Evolutionary conservation across 192 early-diverging fungal genomes (phyloP).

Genomic region (Linnemannia zychae): DNA sequence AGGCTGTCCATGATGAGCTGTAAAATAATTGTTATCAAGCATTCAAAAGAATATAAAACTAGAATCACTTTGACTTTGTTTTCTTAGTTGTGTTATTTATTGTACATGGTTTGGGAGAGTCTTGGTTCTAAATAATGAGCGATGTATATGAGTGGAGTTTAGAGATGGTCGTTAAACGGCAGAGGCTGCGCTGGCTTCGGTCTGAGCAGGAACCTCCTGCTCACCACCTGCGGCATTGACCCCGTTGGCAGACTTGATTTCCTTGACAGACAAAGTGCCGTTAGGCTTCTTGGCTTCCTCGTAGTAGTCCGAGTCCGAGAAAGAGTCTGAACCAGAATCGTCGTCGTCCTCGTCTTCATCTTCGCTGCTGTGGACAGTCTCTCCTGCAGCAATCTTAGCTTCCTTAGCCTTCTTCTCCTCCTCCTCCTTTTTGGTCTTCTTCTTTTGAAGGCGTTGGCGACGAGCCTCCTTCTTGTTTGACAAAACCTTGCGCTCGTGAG

Average conservation of each 20-base stretch:
- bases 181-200: slow-evolving; percentile 16
- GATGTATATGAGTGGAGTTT: neutral
- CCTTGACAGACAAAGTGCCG: neutral
- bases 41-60: slow-evolving; percentile 8
- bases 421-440: slow-evolving; percentile 47
- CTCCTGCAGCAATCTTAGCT: slow-evolving; percentile 25
- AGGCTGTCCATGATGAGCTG: slow-evolving; percentile 56
- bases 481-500: slow-evolving; percentile 27
- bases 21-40: slow-evolving; percentile 18
- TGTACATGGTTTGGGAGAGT: neutral
- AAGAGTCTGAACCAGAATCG: slow-evolving; percentile 25
- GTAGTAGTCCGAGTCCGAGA: slow-evolving; percentile 45
- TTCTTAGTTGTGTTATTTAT: neutral
- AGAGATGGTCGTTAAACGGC: slow-evolving; percentile 7
- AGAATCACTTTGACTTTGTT: neutral
- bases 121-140: neutral
- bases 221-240: neutral
- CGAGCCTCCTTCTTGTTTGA: slow-evolving; percentile 32
- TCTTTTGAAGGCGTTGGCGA: slow-evolving; percentile 27
- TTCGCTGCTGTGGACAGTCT: slow-evolving; percentile 29
- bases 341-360: slow-evolving; percentile 21
- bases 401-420: slow-evolving; percentile 47
- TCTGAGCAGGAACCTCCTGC: neutral
- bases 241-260: neutral
- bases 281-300: slow-evolving; percentile 27